Conservation (phyloP, 345 rosid genomes). For the Excoecaria cochinchinensis region DNA sequence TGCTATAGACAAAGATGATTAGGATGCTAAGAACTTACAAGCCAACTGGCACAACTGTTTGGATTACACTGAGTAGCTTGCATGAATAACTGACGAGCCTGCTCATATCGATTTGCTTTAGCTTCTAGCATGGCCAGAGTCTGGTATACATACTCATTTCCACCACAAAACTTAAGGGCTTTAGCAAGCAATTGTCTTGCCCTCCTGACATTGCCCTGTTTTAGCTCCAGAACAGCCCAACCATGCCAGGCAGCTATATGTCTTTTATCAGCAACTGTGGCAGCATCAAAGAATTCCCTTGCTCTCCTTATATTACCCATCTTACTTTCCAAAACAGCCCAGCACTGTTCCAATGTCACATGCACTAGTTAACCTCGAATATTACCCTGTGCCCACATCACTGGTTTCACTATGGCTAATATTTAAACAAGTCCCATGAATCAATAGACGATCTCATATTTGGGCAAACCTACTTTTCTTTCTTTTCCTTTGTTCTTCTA, state of each 20-base stretch:
- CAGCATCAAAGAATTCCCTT: constrained; percentile 91
- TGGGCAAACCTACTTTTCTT: neutral
- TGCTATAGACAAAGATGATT: neutral
- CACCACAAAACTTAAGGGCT: constrained; percentile 82
- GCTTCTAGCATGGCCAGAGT: constrained; percentile 85
- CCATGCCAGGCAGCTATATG: constrained; percentile 99
- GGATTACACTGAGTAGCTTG: constrained; percentile 90
- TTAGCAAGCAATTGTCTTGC: constrained; percentile 89
- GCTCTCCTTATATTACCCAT: constrained; percentile 82
- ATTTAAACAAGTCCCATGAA: neutral
- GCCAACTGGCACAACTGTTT: constrained; percentile 98
- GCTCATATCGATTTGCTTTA: constrained; percentile 68
- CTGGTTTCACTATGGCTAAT: neutral
- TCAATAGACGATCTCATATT: neutral
- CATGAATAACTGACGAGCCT: constrained; percentile 75
- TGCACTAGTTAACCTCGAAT: constrained; percentile 12
- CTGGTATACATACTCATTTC: constrained; percentile 90
- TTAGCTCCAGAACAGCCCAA: constrained; percentile 94
- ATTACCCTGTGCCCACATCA: neutral
- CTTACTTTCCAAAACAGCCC: constrained; percentile 90
- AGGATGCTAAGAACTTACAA: constrained; percentile 56
- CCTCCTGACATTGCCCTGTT: constrained; percentile 85
- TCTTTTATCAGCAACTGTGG: constrained; percentile 88
- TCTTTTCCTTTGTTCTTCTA: too few species aligned
- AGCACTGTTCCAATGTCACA: constrained; percentile 61